Base-by-base conservation (phyloP, 768 basidiomycete genomes). In the Mycena pura region DNA sequence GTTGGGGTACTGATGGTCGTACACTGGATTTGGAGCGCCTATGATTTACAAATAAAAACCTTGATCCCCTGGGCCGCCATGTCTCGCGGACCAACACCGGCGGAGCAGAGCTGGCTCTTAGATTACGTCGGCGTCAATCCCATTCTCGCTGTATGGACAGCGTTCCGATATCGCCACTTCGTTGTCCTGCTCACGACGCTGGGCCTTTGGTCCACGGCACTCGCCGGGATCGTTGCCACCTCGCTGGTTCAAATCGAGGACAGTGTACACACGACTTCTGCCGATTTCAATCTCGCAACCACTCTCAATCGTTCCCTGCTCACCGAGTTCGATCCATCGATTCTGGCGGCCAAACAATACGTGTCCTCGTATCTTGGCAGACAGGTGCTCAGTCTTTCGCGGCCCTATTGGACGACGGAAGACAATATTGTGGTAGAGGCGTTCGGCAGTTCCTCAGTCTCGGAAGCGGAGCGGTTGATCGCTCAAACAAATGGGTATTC, bases 211-310 rank as follows among this genome's bases (percentile, higher is more conserved):
- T 40, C 3, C 19, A 50, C 46, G 10, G 52, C 52, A 3, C 34
- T 62, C n/a, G 60, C 60, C 14, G 46, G 60, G 2, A 55, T 62
- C 41, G 60, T 56, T 22, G 21, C 60, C 36, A 62, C 60, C 15
- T 62, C 60, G 9, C 25, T 62, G 10, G 55, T 54, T 32, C 34
- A 41, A 15, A 31, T 62, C 11, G 19, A 62, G 28, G 53, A 54
- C 21, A 39, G 11, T 11, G 19, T 24, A 5, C 27, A 39, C 13
- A 43, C 46, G 5, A 8, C 44, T 13, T 9, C 46, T 11, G 32
- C 36, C 10, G 8, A 19, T 8, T 32, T 59, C 22, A 31, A 8
- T 1, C 55, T 19, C 32, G 22, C 44, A 3, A 47, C 55, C 24
- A 19, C 6, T 6, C 43, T 57, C 3, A 13, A 41, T 21, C 36